Base-by-base conservation (phyloP, 2,329 filamentous ascomycete species). In the Fusarium sarcochroum region DNA sequence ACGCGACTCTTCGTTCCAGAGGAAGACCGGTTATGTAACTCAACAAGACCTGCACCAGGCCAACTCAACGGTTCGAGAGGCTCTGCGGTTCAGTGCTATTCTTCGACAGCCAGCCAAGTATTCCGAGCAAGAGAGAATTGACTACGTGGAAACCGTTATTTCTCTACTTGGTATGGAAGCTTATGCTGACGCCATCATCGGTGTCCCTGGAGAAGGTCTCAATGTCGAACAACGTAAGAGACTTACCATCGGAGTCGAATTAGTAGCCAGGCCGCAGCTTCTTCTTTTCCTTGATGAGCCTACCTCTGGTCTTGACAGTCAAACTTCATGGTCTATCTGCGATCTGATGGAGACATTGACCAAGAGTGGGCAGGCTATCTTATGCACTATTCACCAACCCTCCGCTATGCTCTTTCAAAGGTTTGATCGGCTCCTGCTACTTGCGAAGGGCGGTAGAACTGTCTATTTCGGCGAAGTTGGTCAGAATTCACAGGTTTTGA, bases 11-110 rank as follows among this genome's bases (percentile, higher is more conserved):
- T 93, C 91, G 0, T 96, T 97, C 84, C 93, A 96, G 76, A 89
- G 93, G 57, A 94, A 93, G 80, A 95, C 92, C 0, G 93, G 93
- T 37, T 96, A 96, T 70, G 93, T 93, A n/a, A 92, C 96, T 75
- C 93, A 97, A 76, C 92, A 96, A 75, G 93, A 97, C 85, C 83
- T 97, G 5, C 93, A 97, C 76, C 84, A 94, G 27, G 84, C 89
- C 17, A 95, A 92, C 0, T 89, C 89, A 0, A 97, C 93, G 0
- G 93, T 97, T 23, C 88, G 93, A 63, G 93, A 97, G 79, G 92
- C 93, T 9, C 84, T 97, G 21, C 87, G 87, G 64, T 97, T 97
- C 80, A 93, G 90, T 72, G 93, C 93, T 17, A 77, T 93, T 6
- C 89, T 97, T 34, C 90, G 93, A 67, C 93, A 97, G 72, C 92